These are phyloP conservation scores for Oryza australiensis DNA, from an alignment of 176 grass and related monocot genomes.

Conservation along the genomic window DNA sequence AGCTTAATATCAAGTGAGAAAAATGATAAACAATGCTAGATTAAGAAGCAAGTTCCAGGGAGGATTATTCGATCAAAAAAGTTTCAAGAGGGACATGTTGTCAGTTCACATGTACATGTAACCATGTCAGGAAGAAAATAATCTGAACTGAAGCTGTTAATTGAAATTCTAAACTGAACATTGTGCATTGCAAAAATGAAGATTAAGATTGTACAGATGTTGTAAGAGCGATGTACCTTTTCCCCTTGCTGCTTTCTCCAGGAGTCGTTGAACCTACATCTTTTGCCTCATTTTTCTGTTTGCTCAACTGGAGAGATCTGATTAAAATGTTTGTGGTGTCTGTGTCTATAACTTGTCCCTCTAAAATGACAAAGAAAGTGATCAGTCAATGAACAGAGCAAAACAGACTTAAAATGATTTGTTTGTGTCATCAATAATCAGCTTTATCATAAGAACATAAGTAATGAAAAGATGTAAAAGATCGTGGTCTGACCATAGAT, in stretches of 20 bases:
- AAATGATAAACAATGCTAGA: neutral
- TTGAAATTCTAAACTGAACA: neutral
- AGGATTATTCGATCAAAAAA: too few relatives aligned
- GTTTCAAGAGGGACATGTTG: neutral
- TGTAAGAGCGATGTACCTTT: conserved; percentile 41
- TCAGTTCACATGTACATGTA: neutral
- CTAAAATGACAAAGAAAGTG: conserved; percentile 36
- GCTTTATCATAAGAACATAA: neutral
- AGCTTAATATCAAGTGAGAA: neutral
- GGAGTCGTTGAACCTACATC: conserved; percentile 43
- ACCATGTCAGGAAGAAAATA: neutral
- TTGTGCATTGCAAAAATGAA: neutral
- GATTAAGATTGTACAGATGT: neutral
- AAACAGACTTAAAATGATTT: neutral
- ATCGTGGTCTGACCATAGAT: neutral
- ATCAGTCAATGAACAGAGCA: neutral
- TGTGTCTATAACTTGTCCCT: conserved; percentile 71
- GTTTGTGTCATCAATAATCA: neutral
- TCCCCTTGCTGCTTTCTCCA: conserved; percentile 42
- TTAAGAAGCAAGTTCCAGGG: neutral
- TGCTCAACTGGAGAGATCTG: conserved; percentile 71
- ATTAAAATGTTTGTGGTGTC: conserved; percentile 79
- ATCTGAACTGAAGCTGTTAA: neutral
- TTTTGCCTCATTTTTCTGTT: conserved; percentile 58
- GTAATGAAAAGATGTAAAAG: neutral